Evolutionary conservation across 2,329 filamentous ascomycete species (phyloP).

Genomic region (Massarina eburnea): DNA sequence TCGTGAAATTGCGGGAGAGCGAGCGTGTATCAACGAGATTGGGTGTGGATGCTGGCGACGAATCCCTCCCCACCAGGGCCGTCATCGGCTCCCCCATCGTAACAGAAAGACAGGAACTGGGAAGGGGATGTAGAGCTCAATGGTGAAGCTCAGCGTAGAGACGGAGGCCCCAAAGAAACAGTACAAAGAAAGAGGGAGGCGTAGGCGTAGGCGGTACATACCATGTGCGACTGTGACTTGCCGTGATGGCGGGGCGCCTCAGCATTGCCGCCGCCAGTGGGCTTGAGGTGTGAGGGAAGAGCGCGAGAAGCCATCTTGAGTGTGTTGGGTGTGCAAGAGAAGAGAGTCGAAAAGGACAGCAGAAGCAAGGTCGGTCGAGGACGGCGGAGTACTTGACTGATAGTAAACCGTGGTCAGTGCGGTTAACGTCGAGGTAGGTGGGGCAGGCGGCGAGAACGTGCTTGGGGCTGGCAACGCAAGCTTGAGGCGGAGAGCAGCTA

Average conservation of each 20-base stretch:
- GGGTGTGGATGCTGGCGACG: not conserved
- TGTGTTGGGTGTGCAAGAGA: slow-evolving; percentile 4
- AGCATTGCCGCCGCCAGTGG: slow-evolving; percentile 50
- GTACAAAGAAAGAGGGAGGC: not conserved
- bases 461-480: slow-evolving; percentile 6
- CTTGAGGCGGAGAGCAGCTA: not conserved
- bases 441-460: slow-evolving; percentile 15
- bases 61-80: not conserved
- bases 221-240: slow-evolving; percentile 85
- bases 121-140: not conserved
- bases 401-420: slow-evolving; percentile 7
- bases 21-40: not conserved
- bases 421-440: slow-evolving; percentile 12
- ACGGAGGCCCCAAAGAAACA: not conserved
- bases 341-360: slow-evolving; percentile 4
- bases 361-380: slow-evolving; percentile 2
- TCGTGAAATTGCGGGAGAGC: not conserved
- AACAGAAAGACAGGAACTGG: not conserved
- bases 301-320: slow-evolving; percentile 69
- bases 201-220: slow-evolving; percentile 52
- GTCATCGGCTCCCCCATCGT: not conserved
- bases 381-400: slow-evolving; percentile 1
- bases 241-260: slow-evolving; percentile 72
- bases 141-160: too few species aligned
- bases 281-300: slow-evolving; percentile 82